Evolutionary conservation across 2,329 filamentous ascomycete species (phyloP).

Genomic region (Sporothrix luriei): DNA sequence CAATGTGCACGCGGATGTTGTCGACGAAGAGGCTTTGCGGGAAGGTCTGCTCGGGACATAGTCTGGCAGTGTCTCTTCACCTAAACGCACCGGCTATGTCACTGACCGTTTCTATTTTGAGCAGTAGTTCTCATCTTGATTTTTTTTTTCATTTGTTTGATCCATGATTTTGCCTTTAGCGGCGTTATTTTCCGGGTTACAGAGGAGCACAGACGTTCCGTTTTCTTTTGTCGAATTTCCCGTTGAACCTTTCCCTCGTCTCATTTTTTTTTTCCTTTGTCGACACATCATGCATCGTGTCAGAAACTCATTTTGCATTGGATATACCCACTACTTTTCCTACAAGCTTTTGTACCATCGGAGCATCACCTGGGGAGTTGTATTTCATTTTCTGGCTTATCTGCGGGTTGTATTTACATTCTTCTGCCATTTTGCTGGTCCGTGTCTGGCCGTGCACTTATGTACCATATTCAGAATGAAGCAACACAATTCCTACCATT

Average conservation of each 20-base stretch:
- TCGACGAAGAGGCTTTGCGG: constrained; percentile 63
- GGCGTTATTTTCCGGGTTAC: neutral
- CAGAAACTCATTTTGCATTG: constrained; percentile 12
- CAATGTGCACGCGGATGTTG: constrained; percentile 58
- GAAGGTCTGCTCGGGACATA: constrained; percentile 58
- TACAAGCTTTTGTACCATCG: neutral
- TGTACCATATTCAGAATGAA: neutral
- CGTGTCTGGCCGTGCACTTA: neutral
- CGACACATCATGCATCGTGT: neutral
- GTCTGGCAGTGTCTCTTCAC: neutral
- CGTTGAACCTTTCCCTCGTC: neutral
- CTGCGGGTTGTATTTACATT: neutral
- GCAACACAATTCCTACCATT: too few relatives aligned
- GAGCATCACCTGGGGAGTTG: constrained; percentile 28
- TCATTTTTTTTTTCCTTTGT: constrained; percentile 26
- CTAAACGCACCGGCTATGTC: neutral
- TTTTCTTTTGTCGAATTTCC: constrained; percentile 11
- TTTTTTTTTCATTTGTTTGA: neutral
- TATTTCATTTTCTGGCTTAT: neutral
- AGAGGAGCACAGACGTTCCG: neutral
- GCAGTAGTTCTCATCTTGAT: neutral
- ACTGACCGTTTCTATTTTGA: constrained; percentile 4
- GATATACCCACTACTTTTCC: constrained; percentile 25
- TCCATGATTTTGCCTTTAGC: neutral
- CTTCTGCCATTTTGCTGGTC: neutral